Evolutionary conservation across 2,329 filamentous ascomycete species (phyloP).

Genomic region (Talaromyces amestolkiae): DNA sequence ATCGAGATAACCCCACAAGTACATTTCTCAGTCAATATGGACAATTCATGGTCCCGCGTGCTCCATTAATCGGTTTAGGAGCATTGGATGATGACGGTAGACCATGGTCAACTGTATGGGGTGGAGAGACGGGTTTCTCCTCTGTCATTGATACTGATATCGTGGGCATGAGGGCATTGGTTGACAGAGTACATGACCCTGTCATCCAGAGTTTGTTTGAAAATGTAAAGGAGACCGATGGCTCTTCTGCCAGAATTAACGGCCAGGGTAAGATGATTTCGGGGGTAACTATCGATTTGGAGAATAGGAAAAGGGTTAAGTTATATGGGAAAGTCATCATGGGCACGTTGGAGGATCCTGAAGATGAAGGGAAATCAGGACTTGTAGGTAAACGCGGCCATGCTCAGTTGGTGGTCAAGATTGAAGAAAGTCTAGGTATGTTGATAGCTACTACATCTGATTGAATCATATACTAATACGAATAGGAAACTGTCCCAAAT

Average conservation of each 20-base stretch:
- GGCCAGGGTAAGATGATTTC: conserved; percentile 53
- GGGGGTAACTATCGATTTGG: conserved; percentile 62
- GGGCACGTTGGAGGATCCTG: conserved; percentile 51
- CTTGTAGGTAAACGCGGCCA: conserved; percentile 28
- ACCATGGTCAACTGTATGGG: conserved; percentile 77
- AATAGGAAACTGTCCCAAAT: conserved; percentile 78
- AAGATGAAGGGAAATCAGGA: conserved; percentile 24
- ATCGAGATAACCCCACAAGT: conserved; percentile 62
- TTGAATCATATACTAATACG: conserved; percentile 18
- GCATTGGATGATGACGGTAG: conserved; percentile 63
- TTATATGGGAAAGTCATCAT: conserved; percentile 67
- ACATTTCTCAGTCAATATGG: conserved; percentile 12
- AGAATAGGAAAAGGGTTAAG: conserved; percentile 70
- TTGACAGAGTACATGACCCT: conserved; percentile 65
- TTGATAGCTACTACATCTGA: conserved; percentile 7
- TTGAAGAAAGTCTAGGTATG: conserved; percentile 66
- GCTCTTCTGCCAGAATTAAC: conserved; percentile 44
- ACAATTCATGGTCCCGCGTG: conserved; percentile 8
- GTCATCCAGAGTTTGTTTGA: conserved; percentile 64
- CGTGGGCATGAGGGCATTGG: conserved; percentile 61
- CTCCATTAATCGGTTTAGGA: conserved; percentile 69
- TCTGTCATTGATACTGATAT: conserved; percentile 60
- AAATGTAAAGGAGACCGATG: conserved; percentile 37
- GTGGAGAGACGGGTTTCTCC: conserved; percentile 69
- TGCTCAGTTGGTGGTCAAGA: conserved; percentile 62